Evolutionary conservation across 768 basidiomycete species (phyloP), one percentile per base, ranked within the genome.

Genomic region (Glaciozyma martinii): DNA sequence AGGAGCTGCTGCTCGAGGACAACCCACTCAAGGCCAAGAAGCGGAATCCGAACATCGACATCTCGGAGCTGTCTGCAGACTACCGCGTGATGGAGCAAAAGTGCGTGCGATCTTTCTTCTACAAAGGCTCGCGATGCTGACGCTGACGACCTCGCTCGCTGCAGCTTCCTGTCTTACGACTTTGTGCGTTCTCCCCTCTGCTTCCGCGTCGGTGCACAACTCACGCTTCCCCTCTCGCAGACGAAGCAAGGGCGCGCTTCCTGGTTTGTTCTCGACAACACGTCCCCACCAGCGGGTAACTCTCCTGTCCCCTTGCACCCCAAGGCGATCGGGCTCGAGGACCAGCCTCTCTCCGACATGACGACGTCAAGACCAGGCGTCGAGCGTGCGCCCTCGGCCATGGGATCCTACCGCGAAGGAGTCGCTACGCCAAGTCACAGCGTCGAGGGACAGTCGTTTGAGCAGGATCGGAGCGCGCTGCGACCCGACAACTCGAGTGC

Each of bases 21-120:
- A 97, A 98, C 72, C 94, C 94, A 50, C 80, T 99, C 61, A 97
- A 97, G 75, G 93, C 94, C 13, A 86, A 90, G 74, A 86, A 88
- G 66, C 84, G 94, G 58, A 97, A 94, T 76, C 86, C 85, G 40
- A 88, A 88, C 63, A 88, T 92, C 71, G 93, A 95, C 71, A 75
- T 89, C 16, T 88, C 89, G 70, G 86, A 84, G 63, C 78, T 99
- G 59, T 90, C 87, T 66, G 82, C 84, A 0, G 95, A 99, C 77
- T 92, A 93, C 89, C 80, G 89, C 66, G 86, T 91, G 78, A 95
- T 98, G 92, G 95, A 99, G 78, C 92, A 97, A 75, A 92, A 94
- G 92, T 97, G 19, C 56, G 68, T 63, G 46, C 19, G 21, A n/a
- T 15, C 27, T 10, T 23, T 10, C 21, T 10, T 9, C 19, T 27